Evolutionary conservation across 2,329 filamentous ascomycete genomes (phyloP).

Genomic region (Remersonia thermophila): DNA sequence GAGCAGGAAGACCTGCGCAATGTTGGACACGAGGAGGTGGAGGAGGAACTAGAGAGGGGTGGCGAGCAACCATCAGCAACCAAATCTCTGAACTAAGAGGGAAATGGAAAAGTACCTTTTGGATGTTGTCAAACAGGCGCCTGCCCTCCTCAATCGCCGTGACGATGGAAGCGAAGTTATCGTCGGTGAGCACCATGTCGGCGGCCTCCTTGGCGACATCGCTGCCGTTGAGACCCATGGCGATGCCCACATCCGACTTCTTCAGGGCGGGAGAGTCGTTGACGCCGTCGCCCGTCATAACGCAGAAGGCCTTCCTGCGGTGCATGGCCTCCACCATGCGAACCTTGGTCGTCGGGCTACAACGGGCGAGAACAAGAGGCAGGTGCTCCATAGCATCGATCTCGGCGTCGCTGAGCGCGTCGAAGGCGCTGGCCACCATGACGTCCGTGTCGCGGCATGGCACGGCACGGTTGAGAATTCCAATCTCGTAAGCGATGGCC

Average conservation of each 20-base stretch:
- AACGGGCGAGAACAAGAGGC: constrained; percentile 57
- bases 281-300: constrained; percentile 97
- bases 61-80: too few relatives aligned
- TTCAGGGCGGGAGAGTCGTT: constrained; percentile 96
- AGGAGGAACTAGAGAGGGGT: constrained; percentile 50
- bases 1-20: constrained; percentile 57
- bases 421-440: constrained; percentile 53
- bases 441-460: constrained; percentile 32
- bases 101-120: constrained; percentile 45
- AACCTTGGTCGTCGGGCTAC: constrained; percentile 60
- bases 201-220: constrained; percentile 94
- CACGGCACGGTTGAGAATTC: constrained; percentile 34
- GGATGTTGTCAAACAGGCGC: constrained; percentile 59
- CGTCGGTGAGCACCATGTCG: constrained; percentile 86
- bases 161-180: constrained; percentile 74
- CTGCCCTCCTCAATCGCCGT: constrained; percentile 61
- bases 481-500: constrained; percentile 53
- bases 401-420: constrained; percentile 46
- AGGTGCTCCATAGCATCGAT: constrained; percentile 49
- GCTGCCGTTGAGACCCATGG: constrained; percentile 89
- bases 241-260: constrained; percentile 94
- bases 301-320: constrained; percentile 55
- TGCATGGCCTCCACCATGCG: constrained; percentile 65
- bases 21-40: constrained; percentile 56
- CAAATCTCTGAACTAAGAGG: too few relatives aligned